phyloP scores from a whole-genome alignment of 768 basidiomycete species.

The Tubosaeta brunneosetosa region DNA sequence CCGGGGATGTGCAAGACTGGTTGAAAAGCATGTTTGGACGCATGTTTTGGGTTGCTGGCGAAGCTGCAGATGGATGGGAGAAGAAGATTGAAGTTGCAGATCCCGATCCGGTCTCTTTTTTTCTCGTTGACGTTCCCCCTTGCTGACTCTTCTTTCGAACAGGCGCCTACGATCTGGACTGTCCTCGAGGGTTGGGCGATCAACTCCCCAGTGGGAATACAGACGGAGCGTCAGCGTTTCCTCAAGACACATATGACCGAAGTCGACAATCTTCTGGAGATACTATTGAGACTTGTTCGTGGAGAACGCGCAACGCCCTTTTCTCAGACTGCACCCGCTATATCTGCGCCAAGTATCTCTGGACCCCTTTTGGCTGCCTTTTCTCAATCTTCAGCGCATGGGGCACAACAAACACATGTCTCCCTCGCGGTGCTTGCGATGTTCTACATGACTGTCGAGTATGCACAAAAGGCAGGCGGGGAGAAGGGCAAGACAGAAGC shows the following conservation, averaged over 20 bases:
- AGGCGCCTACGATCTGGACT: slow-evolving; percentile 91
- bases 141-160: slow-evolving; percentile 3
- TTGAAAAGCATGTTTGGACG: slow-evolving; percentile 80
- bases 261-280: slow-evolving; percentile 87
- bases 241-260: slow-evolving; percentile 83
- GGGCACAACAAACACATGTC: slow-evolving; percentile 88
- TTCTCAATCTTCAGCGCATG: slow-evolving; percentile 72
- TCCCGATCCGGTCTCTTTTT: slow-evolving; percentile 81
- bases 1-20: slow-evolving; percentile 94
- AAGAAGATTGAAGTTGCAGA: slow-evolving; percentile 89
- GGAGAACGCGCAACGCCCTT: slow-evolving; percentile 78
- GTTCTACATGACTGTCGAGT: slow-evolving; percentile 80
- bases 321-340: slow-evolving; percentile 55
- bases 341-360: slow-evolving; percentile 58
- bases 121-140: neutral
- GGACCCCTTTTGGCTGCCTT: slow-evolving; percentile 71
- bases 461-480: slow-evolving; percentile 65
- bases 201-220: slow-evolving; percentile 74
- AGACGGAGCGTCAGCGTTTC: slow-evolving; percentile 80
- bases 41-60: slow-evolving; percentile 82
- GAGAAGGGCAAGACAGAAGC: slow-evolving; percentile 68
- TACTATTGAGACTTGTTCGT: slow-evolving; percentile 85
- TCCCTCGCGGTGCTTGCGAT: slow-evolving; percentile 90
- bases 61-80: slow-evolving; percentile 88
- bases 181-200: slow-evolving; percentile 86